Base-by-base conservation (phyloP, 345 rosid genomes). In the Ceriops tagal region DNA sequence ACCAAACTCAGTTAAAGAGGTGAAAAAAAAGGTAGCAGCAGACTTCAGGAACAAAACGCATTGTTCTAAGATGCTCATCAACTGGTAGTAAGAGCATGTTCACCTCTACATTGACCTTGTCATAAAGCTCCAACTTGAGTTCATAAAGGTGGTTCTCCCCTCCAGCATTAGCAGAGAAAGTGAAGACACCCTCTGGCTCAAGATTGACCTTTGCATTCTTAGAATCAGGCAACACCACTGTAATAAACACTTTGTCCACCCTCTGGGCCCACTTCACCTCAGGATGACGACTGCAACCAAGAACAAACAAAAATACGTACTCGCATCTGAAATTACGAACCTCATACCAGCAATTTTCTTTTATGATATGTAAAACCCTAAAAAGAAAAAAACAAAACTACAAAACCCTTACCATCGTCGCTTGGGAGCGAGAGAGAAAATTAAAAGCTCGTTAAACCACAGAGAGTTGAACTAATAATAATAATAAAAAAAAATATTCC, bases 191-290 rank as follows among this genome's bases (percentile, higher is more conserved):
- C 59, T 87, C 96, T 15, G 97, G 96, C 52, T 76, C 85, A n/a
- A 91, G 83, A 69, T 87, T 83, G 69, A 89, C 88, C 73, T 89
- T 91, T 0, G 96, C 85, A 65, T 91, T 80, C 77, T 91, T 91
- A 0, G 92, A 65, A 72, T 91, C 97, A 0, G 97, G 85, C 72
- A 91, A 75, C 22, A 72, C 71, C 74, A 91, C 88, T 1, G 96
- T 89, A 35, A 91, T 73, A 66, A 81, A 91, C 57, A 91, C 82
- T 83, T 87, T 86, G 47, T 91, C 92, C 18, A 67, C 68, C 74
- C 92, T 83, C 86, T 91, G 88, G 3, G 97, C 96, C 97, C 97
- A 91, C 80, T 87, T 91, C 76, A 91, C 83, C 74, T 89, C 95
- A 0, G 96, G 96, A 83, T 87, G 87, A 69, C 92, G 97, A 76